Evolutionary conservation across 1,284 basidiomycete species (phyloP).

Genomic region (Microbotryum scabiosae): DNA sequence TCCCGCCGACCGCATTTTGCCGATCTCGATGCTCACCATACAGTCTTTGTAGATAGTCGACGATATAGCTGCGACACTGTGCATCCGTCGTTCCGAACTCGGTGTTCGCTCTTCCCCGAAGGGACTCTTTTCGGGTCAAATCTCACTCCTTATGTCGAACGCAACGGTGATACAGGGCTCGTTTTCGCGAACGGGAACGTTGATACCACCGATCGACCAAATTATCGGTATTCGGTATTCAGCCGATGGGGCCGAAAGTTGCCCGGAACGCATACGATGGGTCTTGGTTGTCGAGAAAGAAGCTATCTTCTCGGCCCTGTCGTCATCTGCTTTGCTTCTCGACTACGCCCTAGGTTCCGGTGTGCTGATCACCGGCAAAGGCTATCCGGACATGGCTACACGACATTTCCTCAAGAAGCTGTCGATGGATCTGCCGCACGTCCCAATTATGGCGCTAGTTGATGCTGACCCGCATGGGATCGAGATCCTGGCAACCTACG

Average conservation of each 20-base stretch:
- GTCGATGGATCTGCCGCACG: conserved; percentile 56
- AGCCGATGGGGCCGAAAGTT: neutral
- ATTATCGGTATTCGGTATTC: too few relatives aligned
- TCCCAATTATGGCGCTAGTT: conserved; percentile 67
- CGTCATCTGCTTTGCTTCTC: conserved; percentile 49
- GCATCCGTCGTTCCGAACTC: conserved; percentile 61
- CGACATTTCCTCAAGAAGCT: conserved; percentile 67
- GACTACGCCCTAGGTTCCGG: conserved; percentile 52
- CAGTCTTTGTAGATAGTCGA: conserved; percentile 61
- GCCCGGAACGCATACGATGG: conserved; percentile 45
- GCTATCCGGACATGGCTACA: conserved; percentile 84
- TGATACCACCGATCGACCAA: too few relatives aligned
- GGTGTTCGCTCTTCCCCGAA: conserved; percentile 80
- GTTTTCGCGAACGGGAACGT: too few relatives aligned
- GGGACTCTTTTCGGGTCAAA: conserved; percentile 62
- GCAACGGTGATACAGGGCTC: too few relatives aligned
- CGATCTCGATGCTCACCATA: neutral
- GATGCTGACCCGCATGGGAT: conserved; percentile 84
- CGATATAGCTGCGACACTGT: conserved; percentile 72
- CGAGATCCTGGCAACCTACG: conserved; percentile 79
- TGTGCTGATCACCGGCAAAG: conserved; percentile 75
- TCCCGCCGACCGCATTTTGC: neutral
- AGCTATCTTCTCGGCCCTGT: conserved; percentile 81
- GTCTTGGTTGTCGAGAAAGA: conserved; percentile 87
- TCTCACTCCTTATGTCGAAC: too few relatives aligned